Evolutionary conservation across 1,139 yeast genomes (phyloP).

Genomic region (Pichia sp.): DNA sequence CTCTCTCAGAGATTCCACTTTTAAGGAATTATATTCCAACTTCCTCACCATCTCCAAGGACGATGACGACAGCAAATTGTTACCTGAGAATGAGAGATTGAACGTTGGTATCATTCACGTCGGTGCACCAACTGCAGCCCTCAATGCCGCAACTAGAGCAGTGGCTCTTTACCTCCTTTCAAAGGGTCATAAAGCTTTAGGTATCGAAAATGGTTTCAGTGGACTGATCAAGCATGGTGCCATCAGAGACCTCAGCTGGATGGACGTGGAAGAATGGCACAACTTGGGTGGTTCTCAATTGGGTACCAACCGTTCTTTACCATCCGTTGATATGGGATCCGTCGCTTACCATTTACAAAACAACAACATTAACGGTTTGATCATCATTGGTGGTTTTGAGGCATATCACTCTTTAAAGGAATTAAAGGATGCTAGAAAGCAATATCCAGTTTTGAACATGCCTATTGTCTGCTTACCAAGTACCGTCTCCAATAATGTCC

Average conservation of each 20-base stretch:
- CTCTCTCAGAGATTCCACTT: conserved; percentile 79
- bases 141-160: conserved; percentile 89
- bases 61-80: conserved; percentile 43
- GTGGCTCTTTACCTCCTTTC: conserved; percentile 88
- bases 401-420: conserved; percentile 80
- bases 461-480: conserved; percentile 95
- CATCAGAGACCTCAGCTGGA: conserved; percentile 70
- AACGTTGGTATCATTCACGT: conserved; percentile 79
- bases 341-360: conserved; percentile 88
- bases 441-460: conserved; percentile 85
- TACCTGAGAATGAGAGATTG: conserved; percentile 46
- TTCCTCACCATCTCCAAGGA: conserved; percentile 66
- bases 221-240: conserved; percentile 81
- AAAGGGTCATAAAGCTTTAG: conserved; percentile 81
- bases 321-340: conserved; percentile 75
- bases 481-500: conserved; percentile 95
- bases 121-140: conserved; percentile 97
- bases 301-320: conserved; percentile 88
- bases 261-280: conserved; percentile 86
- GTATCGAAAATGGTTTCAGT: conserved; percentile 87
- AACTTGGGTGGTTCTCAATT: conserved; percentile 90
- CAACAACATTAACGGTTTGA: conserved; percentile 74
- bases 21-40: conserved; percentile 69
- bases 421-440: conserved; percentile 60
- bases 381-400: conserved; percentile 94